Evolutionary conservation across 2,329 filamentous ascomycete species (phyloP).

Genomic region (Scedosporium aurantiacum): DNA sequence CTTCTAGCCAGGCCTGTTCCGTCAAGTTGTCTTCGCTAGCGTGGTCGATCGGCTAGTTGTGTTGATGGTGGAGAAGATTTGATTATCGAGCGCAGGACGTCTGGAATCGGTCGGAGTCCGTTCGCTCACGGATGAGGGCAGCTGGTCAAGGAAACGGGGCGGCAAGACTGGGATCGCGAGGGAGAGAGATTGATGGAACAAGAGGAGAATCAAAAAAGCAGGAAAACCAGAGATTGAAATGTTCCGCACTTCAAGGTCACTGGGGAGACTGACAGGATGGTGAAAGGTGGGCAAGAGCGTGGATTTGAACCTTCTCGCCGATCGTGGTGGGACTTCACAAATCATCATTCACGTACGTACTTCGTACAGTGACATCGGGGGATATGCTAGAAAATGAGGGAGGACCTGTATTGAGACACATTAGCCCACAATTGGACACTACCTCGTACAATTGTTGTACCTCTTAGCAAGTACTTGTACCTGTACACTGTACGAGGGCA

Average conservation of each 20-base stretch:
- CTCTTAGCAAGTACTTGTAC: no score
- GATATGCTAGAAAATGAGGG: background rate
- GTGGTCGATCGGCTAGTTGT: background rate
- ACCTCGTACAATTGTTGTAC: no score
- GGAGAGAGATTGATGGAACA: background rate
- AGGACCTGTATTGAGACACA: background rate
- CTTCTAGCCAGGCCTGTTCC: background rate
- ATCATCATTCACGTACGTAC: background rate
- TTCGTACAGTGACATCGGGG: background rate
- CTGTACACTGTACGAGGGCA: background rate
- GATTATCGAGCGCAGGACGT: background rate
- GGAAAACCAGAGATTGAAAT: background rate
- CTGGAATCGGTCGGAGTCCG: background rate
- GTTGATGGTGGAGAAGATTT: background rate
- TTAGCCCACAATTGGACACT: no score
- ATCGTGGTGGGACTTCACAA: background rate
- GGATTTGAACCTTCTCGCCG: background rate
- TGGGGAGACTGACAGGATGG: background rate
- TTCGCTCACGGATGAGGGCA: background rate
- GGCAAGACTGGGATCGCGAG: background rate
- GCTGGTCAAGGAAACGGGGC: background rate
- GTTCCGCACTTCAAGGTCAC: background rate
- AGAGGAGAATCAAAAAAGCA: background rate
- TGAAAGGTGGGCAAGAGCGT: background rate
- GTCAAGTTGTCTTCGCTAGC: background rate